phyloP scores from a whole-genome alignment of 805 yeast species.

The Hagleromyces aurorensis region DNA sequence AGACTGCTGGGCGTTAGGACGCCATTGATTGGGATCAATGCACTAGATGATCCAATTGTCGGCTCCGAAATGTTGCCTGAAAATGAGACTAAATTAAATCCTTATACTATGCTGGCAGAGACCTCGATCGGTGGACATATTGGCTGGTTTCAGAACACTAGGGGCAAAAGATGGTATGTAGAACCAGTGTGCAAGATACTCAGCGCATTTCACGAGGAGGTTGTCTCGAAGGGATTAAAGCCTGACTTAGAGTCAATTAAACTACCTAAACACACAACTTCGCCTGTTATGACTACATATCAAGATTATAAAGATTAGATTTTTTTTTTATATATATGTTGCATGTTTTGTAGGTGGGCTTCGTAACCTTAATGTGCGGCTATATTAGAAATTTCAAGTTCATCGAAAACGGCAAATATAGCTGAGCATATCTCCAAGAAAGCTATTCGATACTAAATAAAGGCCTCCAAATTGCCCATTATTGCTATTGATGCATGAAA shows the following conservation, averaged over 20 bases:
- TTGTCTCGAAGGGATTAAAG: constrained; percentile 20
- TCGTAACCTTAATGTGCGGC: too few relatives aligned
- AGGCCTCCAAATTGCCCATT: constrained; percentile 2
- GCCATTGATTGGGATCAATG: constrained; percentile 56
- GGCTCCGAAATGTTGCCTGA: constrained; percentile 46
- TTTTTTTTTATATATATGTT: too few relatives aligned
- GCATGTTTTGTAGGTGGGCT: too few relatives aligned
- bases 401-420: too few relatives aligned
- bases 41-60: constrained; percentile 71
- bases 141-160: constrained; percentile 55
- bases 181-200: constrained; percentile 42
- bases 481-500: constrained; percentile 50
- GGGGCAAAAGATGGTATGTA: constrained; percentile 61
- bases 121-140: constrained; percentile 75
- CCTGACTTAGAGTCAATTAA: constrained; percentile 9
- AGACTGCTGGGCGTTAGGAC: constrained; percentile 45
- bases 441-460: not conserved
- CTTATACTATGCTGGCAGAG: constrained; percentile 48
- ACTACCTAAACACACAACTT: constrained; percentile 11
- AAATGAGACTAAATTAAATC: constrained; percentile 45
- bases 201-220: constrained; percentile 27
- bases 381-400: too few relatives aligned
- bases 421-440: not conserved
- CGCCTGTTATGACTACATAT: constrained; percentile 15
- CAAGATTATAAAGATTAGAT: constrained; percentile 1